These are phyloP conservation scores for Calonectria pseudoturangicola DNA, from an alignment of 2,329 filamentous ascomycete genomes.

Conservation along the genomic window DNA sequence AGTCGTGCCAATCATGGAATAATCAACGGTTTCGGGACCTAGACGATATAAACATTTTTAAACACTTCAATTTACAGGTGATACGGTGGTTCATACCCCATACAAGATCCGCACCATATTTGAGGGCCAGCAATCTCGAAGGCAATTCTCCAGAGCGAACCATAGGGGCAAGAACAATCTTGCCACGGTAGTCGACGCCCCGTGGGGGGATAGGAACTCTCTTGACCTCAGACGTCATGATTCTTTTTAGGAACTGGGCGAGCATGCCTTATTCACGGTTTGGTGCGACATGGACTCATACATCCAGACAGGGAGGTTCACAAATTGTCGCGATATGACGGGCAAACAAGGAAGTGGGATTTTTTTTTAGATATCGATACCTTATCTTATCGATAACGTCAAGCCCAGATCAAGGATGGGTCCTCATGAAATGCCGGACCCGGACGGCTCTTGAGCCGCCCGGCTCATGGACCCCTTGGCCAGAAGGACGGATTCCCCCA, in stretches of 20 bases:
- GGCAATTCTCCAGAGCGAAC: constrained; percentile 97
- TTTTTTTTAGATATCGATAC: constrained; percentile 46
- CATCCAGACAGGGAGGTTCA: constrained; percentile 34
- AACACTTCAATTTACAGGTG: background rate
- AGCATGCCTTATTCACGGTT: constrained; percentile 55
- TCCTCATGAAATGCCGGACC: constrained; percentile 13
- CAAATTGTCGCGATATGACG: constrained; percentile 43
- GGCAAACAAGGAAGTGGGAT: constrained; percentile 42
- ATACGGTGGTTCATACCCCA: constrained; percentile 80
- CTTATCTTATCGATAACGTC: constrained; percentile 53
- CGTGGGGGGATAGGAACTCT: constrained; percentile 89
- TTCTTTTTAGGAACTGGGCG: constrained; percentile 63
- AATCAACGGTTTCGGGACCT: constrained; percentile 96
- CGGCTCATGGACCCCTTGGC: constrained; percentile 12
- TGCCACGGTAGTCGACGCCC: constrained; percentile 95
- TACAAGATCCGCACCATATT: constrained; percentile 97
- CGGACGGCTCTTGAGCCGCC: background rate
- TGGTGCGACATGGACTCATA: constrained; percentile 35
- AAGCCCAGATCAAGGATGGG: constrained; percentile 7
- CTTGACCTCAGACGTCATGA: constrained; percentile 76
- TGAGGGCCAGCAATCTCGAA: constrained; percentile 89
- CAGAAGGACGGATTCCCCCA: constrained; percentile 22
- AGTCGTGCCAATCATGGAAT: constrained; percentile 90
- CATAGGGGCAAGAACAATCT: constrained; percentile 97
- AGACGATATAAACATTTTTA: constrained; percentile 26